phyloP scores from a whole-genome alignment of 225 moss, liverwort and hornwort genomes.

The Marchantia polymorpha region DNA sequence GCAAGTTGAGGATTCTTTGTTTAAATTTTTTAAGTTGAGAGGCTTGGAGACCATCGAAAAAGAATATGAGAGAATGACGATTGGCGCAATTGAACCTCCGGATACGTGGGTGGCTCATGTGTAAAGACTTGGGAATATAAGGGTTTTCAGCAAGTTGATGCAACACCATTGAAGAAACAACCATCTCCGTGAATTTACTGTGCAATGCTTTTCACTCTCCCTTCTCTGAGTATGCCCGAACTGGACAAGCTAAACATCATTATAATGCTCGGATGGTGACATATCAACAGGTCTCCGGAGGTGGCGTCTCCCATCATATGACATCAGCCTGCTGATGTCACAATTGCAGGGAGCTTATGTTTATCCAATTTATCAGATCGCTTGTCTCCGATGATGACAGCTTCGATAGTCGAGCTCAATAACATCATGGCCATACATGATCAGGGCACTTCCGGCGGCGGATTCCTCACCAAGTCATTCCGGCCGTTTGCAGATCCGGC shows the following conservation, averaged over 20 bases:
- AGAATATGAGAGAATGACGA: background rate
- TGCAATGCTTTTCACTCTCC: background rate
- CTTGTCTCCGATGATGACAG: background rate
- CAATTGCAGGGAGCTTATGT: background rate
- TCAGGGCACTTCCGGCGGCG: background rate
- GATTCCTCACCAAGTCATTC: background rate
- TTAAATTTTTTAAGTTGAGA: background rate
- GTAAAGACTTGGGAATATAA: background rate
- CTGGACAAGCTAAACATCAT: background rate
- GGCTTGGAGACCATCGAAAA: background rate
- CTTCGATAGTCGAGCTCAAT: background rate
- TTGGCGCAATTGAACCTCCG: background rate
- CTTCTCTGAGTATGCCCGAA: background rate
- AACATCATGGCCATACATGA: conserved; percentile 3
- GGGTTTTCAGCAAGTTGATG: background rate
- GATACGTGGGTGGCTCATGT: background rate
- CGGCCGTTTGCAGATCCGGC: background rate
- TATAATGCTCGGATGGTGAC: background rate
- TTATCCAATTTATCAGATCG: background rate
- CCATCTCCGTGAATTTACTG: background rate
- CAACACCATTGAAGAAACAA: background rate
- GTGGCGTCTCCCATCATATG: background rate
- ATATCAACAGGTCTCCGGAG: background rate
- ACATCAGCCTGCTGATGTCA: background rate
- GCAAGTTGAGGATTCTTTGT: background rate